phyloP scores from a whole-genome alignment of 2,329 filamentous ascomycete species.

The Akanthomyces dipterigenus region DNA sequence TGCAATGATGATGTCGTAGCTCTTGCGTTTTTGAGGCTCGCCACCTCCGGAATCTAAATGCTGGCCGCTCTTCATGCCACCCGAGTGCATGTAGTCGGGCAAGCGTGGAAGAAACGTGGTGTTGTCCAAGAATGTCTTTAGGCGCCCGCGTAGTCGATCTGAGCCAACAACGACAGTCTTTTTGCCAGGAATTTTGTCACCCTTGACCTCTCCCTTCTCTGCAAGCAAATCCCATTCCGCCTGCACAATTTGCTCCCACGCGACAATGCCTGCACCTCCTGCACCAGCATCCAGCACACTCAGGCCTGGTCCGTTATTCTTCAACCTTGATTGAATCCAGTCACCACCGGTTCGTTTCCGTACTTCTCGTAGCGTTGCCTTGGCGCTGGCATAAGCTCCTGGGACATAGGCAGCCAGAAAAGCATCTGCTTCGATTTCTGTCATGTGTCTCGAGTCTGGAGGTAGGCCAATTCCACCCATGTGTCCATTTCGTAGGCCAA shows the following conservation, averaged over 20 bases:
- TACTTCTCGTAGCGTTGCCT: constrained; percentile 64
- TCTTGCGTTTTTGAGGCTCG: constrained; percentile 58
- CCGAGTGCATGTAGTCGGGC: constrained; percentile 73
- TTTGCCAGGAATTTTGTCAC: constrained; percentile 54
- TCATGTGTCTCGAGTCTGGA: constrained; percentile 60
- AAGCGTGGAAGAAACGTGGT: constrained; percentile 88
- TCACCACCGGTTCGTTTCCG: constrained; percentile 63
- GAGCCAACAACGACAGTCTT: constrained; percentile 77
- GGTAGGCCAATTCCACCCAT: constrained; percentile 61
- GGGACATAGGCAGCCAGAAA: constrained; percentile 66
- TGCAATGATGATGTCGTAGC: constrained; percentile 84
- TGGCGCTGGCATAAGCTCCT: constrained; percentile 60
- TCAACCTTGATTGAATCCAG: constrained; percentile 61
- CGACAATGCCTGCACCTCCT: constrained; percentile 65
- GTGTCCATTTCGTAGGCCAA: constrained; percentile 45
- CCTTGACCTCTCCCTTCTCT: constrained; percentile 38
- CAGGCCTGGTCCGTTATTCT: constrained; percentile 41
- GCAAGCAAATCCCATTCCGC: constrained; percentile 74
- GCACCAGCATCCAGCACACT: constrained; percentile 68
- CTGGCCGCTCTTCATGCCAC: constrained; percentile 46
- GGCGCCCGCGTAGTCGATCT: constrained; percentile 64
- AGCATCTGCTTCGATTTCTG: constrained; percentile 66
- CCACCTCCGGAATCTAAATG: constrained; percentile 51
- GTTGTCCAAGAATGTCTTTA: constrained; percentile 72
- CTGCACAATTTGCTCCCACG: constrained; percentile 70